Evolutionary conservation across 2,329 filamentous ascomycete genomes (phyloP).

Genomic region (Colletotrichum sp.): DNA sequence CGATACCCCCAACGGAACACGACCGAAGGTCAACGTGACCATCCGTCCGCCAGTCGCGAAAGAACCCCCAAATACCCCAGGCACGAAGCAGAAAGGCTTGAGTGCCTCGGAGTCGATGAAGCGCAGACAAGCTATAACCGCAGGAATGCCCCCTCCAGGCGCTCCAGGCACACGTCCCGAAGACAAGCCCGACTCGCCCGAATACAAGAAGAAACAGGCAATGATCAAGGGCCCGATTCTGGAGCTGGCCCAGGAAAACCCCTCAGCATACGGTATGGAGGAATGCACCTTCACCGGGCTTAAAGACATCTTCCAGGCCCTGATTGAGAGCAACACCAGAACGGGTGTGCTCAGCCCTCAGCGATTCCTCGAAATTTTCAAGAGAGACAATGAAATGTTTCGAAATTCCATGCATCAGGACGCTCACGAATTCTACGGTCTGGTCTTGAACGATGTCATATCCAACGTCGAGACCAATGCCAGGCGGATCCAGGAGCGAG

Average conservation of each 20-base stretch:
- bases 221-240: constrained; percentile 87
- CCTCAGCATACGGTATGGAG: constrained; percentile 84
- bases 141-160: constrained; percentile 59
- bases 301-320: constrained; percentile 93
- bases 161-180: constrained; percentile 72
- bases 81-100: constrained; percentile 58
- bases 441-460: constrained; percentile 95
- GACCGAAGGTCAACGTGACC: constrained; percentile 63
- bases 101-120: constrained; percentile 61
- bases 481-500: constrained; percentile 62
- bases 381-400: constrained; percentile 96
- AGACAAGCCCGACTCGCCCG: constrained; percentile 91
- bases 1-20: constrained; percentile 68
- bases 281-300: constrained; percentile 94
- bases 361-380: constrained; percentile 91
- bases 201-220: constrained; percentile 97
- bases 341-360: constrained; percentile 92
- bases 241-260: constrained; percentile 83
- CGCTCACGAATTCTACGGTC: constrained; percentile 94
- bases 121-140: constrained; percentile 59
- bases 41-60: constrained; percentile 61
- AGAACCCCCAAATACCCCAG: constrained; percentile 39
- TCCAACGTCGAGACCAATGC: constrained; percentile 92
- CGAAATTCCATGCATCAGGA: constrained; percentile 97
- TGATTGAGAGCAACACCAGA: constrained; percentile 80